Conservation (phyloP, 257 asterid species). For the Cordia subcordata region DNA sequence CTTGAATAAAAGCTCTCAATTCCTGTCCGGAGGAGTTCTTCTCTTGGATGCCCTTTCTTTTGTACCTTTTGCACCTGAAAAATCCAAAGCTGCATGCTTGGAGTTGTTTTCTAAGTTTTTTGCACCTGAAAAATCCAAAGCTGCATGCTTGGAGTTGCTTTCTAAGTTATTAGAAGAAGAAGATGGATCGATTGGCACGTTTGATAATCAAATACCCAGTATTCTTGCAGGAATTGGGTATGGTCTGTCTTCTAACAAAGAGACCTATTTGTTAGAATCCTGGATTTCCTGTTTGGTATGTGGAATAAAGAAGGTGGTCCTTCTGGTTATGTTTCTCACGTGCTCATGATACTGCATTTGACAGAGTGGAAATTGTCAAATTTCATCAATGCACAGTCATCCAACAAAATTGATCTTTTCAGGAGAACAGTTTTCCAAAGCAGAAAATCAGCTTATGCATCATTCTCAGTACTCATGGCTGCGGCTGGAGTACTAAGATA, state of each 20-base stretch:
- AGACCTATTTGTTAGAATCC: conserved; percentile 35
- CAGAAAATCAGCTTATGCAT: conserved; percentile 37
- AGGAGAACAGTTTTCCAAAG: conserved; percentile 39
- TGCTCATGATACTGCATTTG: conserved; percentile 82
- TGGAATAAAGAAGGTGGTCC: conserved; percentile 66
- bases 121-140: conserved; percentile 60
- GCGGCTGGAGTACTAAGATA: conserved; percentile 82
- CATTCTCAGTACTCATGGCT: conserved; percentile 63
- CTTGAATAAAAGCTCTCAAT: conserved; percentile 30
- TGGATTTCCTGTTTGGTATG: conserved; percentile 44
- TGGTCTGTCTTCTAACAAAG: conserved; percentile 63
- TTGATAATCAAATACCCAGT: conserved; percentile 46
- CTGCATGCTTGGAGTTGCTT: conserved; percentile 59
- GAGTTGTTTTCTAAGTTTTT: too few relatives aligned
- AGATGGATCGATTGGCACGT: conserved; percentile 29
- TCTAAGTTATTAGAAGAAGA: conserved; percentile 57
- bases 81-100: conserved; percentile 55
- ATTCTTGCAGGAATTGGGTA: conserved; percentile 80
- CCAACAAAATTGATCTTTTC: conserved; percentile 49
- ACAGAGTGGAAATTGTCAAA: conserved; percentile 77
- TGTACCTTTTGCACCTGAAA: conserved; percentile 50
- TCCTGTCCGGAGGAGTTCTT: conserved; percentile 74
- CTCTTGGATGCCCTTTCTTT: conserved; percentile 73
- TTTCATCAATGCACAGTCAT: conserved; percentile 37
- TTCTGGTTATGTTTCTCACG: conserved; percentile 41